Evolutionary conservation across 2,329 filamentous ascomycete genomes (phyloP).

Genomic region (Venturia effusa): DNA sequence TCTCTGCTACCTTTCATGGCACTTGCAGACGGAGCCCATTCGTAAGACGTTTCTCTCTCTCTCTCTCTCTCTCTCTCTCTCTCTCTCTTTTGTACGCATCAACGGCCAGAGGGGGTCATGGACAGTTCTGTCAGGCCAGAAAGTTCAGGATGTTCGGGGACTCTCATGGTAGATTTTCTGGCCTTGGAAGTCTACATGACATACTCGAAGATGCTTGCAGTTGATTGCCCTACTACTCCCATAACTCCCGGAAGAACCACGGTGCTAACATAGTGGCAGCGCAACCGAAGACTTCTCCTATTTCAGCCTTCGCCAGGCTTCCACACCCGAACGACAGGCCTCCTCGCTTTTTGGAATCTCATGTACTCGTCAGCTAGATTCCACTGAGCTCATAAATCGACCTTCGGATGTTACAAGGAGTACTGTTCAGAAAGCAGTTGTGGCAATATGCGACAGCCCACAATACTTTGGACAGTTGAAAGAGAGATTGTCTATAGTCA

Average conservation of each 20-base stretch:
- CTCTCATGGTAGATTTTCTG: not conserved
- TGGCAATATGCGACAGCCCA: constrained; percentile 85
- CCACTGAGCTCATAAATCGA: constrained; percentile 63
- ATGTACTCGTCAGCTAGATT: constrained; percentile 84
- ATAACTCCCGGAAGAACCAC: not conserved
- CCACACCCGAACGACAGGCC: constrained; percentile 37
- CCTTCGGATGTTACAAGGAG: constrained; percentile 89
- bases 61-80: constrained; percentile 7
- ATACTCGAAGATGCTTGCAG: not conserved
- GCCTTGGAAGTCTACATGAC: not conserved
- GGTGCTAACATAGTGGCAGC: not conserved
- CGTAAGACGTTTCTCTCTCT: constrained; percentile 44
- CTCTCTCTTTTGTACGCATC: not conserved
- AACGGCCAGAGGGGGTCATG: not conserved
- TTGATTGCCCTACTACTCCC: not conserved
- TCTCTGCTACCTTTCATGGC: constrained; percentile 86
- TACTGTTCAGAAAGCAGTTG: constrained; percentile 95
- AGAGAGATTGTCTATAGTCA: constrained; percentile 82
- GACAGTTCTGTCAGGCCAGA: not conserved
- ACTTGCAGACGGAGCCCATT: constrained; percentile 86
- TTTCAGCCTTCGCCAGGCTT: constrained; percentile 69
- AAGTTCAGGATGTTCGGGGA: not conserved
- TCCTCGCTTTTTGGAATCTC: constrained; percentile 93
- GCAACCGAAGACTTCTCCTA: constrained; percentile 94
- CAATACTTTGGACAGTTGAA: constrained; percentile 83